Base-by-base conservation (phyloP, 2,329 filamentous ascomycete genomes). In the Nemania sp. region DNA sequence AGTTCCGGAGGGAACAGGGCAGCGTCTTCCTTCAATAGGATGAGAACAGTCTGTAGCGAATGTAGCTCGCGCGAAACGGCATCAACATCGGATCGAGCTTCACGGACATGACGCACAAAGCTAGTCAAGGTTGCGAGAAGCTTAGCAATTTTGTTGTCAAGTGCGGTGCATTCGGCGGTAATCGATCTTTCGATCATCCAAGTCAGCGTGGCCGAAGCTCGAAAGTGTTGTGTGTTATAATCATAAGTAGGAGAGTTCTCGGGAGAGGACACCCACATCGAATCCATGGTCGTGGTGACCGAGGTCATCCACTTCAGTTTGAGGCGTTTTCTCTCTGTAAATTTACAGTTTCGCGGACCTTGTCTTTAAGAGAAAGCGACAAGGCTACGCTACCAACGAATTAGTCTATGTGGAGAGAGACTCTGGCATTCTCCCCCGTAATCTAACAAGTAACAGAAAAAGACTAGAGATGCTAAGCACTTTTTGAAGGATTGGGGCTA, bases 91-190 rank as follows among this genome's bases (percentile, higher is more conserved):
- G 78, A 72, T 18, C 81, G 77, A 2, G 81, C 79, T 67, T 82
- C 81, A 43, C 80, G 80, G 1, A 83, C 79, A 20, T 81, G 77
- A 41, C 80, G 80, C 7, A 82, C 79, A 62, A 82, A 82, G 43
- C 68, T 66, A 65, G 76, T 75, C 26, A 83, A 72, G 35, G 76
- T 68, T 10, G 71, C 63, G 24, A 78, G 74, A n/a, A 78, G 77
- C 47, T 77, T 76, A 32, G 76, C 72, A 51, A 82, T 78, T 66
- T 78, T 77, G 54, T 73, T 77, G 70, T 77, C 77, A 7, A 80
- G 76, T 11, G 77, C 75, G 64, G 75, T 78, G 72, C 81, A 84
- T 66, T 78, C 78, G 57, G 78, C 78, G 51, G 76, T 78, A 45
- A 82, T 80, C 59, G 79, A 77, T 72, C 80, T 82, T 73, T 72